Conservation (phyloP, 352 stramenopile species). For the Phytophthora meadii region DNA sequence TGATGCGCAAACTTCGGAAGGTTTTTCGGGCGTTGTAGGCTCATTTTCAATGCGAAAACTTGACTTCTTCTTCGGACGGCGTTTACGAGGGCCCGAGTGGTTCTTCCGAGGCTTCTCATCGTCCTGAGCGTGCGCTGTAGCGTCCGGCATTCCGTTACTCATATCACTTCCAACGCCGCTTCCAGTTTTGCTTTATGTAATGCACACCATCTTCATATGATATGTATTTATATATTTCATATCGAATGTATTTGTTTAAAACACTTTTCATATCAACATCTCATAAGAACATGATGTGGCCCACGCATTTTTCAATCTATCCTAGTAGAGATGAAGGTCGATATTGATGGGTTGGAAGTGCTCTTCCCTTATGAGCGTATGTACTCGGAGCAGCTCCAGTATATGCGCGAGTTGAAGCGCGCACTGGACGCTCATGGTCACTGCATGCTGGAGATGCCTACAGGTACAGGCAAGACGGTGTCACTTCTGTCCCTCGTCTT, state of each 20-base stretch:
- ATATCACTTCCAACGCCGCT: slow-evolving; percentile 13
- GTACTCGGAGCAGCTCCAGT: slow-evolving; percentile 99
- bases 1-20: background rate
- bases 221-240: no score
- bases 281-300: no score
- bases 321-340: slow-evolving; percentile 83
- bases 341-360: slow-evolving; percentile 97
- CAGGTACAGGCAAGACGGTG: slow-evolving; percentile 98
- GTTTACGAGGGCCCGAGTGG: slow-evolving; percentile 67
- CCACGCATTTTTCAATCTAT: no score
- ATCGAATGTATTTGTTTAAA: no score
- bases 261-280: no score
- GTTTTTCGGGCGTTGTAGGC: slow-evolving; percentile 6
- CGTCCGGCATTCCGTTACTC: slow-evolving; percentile 35
- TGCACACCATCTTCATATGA: no score
- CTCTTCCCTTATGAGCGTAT: slow-evolving; percentile 98
- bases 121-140: slow-evolving; percentile 8
- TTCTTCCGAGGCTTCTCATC: slow-evolving; percentile 36
- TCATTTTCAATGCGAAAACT: slow-evolving; percentile 2
- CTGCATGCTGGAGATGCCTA: slow-evolving; percentile 99
- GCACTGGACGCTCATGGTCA: slow-evolving; percentile 97
- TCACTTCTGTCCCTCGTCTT: slow-evolving; percentile 97
- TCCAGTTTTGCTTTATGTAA: slow-evolving; percentile 6
- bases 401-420: slow-evolving; percentile 99
- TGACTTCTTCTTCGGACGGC: slow-evolving; percentile 68